These are phyloP conservation scores for Apiospora kogelbergensis DNA, from an alignment of 2,329 filamentous ascomycete genomes.

Conservation along the genomic window DNA sequence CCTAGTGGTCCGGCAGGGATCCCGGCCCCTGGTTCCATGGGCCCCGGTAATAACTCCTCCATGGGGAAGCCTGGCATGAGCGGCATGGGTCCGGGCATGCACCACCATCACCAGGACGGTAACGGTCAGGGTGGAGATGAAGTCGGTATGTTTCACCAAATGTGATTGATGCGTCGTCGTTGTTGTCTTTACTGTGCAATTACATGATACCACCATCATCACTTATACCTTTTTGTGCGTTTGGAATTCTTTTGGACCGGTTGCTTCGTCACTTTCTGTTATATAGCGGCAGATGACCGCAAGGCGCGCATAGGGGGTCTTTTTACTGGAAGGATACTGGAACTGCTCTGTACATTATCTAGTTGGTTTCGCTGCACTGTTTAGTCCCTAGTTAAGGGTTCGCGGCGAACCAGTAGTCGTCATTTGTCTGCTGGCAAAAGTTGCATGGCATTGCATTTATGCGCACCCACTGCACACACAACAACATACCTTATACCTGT, in stretches of 20 bases:
- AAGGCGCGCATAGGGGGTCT: slow-evolving; percentile 36
- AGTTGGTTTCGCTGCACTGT: slow-evolving; percentile 43
- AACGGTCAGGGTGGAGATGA: slow-evolving; percentile 70
- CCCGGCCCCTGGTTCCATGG: slow-evolving; percentile 64
- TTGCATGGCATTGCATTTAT: slow-evolving; percentile 33
- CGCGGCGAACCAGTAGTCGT: slow-evolving; percentile 35
- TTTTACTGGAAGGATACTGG: slow-evolving; percentile 31
- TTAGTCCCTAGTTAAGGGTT: slow-evolving; percentile 32
- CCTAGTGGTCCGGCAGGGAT: slow-evolving; percentile 65
- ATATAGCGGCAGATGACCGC: slow-evolving; percentile 34
- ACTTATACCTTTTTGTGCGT: slow-evolving; percentile 28
- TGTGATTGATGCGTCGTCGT: slow-evolving; percentile 64
- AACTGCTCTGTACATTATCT: slow-evolving; percentile 58
- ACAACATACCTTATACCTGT: slow-evolving; percentile 14
- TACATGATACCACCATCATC: slow-evolving; percentile 34
- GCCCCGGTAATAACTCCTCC: slow-evolving; percentile 49
- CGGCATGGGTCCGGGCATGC: slow-evolving; percentile 65
- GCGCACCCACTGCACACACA: slow-evolving; percentile 35
- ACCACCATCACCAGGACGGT: slow-evolving; percentile 75
- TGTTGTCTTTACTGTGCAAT: slow-evolving; percentile 31
- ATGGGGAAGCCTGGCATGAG: slow-evolving; percentile 67
- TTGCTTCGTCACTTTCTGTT: slow-evolving; percentile 34
- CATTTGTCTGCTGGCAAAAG: slow-evolving; percentile 35
- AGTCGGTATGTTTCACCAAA: slow-evolving; percentile 98
- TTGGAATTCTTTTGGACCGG: slow-evolving; percentile 27